These are phyloP conservation scores for Chaetomidium leptoderma DNA, from an alignment of 495 filamentous ascomycete genomes.

Conservation along the genomic window DNA sequence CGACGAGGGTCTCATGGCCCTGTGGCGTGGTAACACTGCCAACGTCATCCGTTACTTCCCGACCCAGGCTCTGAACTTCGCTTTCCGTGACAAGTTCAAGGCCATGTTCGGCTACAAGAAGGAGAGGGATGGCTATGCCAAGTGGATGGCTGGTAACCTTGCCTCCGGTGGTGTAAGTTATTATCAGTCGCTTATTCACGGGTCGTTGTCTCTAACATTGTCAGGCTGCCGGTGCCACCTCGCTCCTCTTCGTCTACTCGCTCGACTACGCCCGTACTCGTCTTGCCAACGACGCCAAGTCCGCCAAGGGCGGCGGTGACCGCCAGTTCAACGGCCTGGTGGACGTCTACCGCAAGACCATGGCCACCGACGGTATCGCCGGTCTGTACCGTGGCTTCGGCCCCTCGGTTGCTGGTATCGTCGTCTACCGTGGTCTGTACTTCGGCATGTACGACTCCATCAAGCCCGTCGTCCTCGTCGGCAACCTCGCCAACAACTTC, in stretches of 20 bases:
- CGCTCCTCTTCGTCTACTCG: constrained; percentile 99
- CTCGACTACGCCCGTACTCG: constrained; percentile 99
- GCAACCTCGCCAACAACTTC: constrained; percentile 94
- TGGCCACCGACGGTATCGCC: constrained; percentile 93
- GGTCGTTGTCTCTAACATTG: background rate
- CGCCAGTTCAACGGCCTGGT: constrained; percentile 99
- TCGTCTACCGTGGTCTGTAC: constrained; percentile 99
- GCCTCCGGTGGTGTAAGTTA: constrained; percentile 96
- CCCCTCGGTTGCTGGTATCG: constrained; percentile 95
- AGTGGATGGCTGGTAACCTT: constrained; percentile 99
- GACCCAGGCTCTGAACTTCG: constrained; percentile 99
- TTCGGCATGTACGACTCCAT: constrained; percentile 99
- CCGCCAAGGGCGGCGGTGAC: constrained; percentile 90
- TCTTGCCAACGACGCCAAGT: constrained; percentile 99
- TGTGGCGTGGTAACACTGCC: constrained; percentile 99
- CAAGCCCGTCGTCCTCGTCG: constrained; percentile 95
- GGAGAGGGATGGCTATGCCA: constrained; percentile 93
- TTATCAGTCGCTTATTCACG: background rate
- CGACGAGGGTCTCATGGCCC: constrained; percentile 76
- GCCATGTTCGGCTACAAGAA: constrained; percentile 99
- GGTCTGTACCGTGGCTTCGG: constrained; percentile 99
- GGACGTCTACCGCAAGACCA: constrained; percentile 99
- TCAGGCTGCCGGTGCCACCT: constrained; percentile 96
- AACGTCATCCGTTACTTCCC: constrained; percentile 99
- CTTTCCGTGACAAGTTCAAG: constrained; percentile 99